phyloP scores from a whole-genome alignment of 768 basidiomycete species.

The Fistulinella prunicolor region DNA sequence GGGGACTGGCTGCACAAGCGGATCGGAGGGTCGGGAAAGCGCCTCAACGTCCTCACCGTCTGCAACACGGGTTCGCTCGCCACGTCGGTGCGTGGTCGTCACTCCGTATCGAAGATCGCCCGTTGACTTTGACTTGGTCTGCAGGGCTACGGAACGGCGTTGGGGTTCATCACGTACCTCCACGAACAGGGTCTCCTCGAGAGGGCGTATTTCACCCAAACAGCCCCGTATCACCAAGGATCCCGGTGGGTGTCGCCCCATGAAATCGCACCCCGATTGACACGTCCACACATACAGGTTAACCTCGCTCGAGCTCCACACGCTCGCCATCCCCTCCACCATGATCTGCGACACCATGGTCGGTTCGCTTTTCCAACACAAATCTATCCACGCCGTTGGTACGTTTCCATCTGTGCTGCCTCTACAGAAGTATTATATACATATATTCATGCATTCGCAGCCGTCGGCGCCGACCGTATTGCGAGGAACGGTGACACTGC shows the following conservation, averaged over 20 bases:
- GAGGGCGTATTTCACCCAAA: constrained; percentile 90
- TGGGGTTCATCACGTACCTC: constrained; percentile 90
- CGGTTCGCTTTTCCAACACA: constrained; percentile 88
- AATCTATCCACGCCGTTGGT: constrained; percentile 81
- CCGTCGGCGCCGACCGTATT: constrained; percentile 85
- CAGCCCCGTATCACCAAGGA: constrained; percentile 93
- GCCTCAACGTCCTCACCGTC: constrained; percentile 83
- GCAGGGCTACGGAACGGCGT: constrained; percentile 92
- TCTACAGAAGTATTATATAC: background rate
- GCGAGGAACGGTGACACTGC: constrained; percentile 95
- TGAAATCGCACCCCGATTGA: background rate
- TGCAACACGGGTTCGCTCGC: constrained; percentile 98
- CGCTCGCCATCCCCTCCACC: constrained; percentile 76
- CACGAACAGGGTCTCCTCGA: constrained; percentile 74
- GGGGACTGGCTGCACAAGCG: constrained; percentile 76
- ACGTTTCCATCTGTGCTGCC: constrained; percentile 6
- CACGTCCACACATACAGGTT: constrained; percentile 45
- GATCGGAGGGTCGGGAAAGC: constrained; percentile 36
- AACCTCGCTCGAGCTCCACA: constrained; percentile 86
- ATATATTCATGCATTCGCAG: constrained; percentile 33
- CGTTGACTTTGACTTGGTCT: constrained; percentile 1
- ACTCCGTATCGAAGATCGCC: background rate
- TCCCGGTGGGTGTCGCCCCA: constrained; percentile 48
- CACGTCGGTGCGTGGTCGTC: constrained; percentile 59
- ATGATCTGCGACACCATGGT: constrained; percentile 99